A percentile compares a stretch with the other conserved stretches of the same genome.
These are phyloP conservation scores for Backusella macrospora DNA, from an alignment of 192 early-diverging fungal species.

Conservation along the genomic window DNA sequence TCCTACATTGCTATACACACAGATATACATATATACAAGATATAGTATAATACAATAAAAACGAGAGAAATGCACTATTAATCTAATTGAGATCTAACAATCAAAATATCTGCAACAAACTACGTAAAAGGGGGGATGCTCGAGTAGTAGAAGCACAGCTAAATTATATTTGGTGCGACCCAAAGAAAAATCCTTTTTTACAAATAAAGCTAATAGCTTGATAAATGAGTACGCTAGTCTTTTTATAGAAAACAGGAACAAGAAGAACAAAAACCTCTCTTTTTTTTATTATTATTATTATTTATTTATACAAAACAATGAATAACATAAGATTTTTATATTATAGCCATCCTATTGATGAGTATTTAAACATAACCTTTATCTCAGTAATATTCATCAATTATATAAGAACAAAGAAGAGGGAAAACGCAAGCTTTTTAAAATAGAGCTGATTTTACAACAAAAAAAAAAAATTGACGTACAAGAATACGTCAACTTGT, in stretches of 20 bases:
- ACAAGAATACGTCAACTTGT: background rate
- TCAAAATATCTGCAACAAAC: background rate
- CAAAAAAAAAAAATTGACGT: background rate
- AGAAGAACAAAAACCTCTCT: background rate
- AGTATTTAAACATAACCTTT: background rate
- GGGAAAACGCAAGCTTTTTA: background rate
- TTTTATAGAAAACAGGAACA: slow-evolving; percentile 11
- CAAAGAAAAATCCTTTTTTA: background rate
- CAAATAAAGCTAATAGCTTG: background rate
- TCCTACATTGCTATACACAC: too few relatives aligned
- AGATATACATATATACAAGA: too few relatives aligned
- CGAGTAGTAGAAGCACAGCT: background rate
- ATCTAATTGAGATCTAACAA: slow-evolving; percentile 1
- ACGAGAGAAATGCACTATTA: background rate
- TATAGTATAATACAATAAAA: too few relatives aligned
- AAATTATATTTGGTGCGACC: slow-evolving; percentile 3
- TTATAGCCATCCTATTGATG: background rate
- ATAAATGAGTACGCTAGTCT: slow-evolving; percentile 6
- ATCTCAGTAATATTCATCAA: background rate
- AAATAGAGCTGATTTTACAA: background rate
- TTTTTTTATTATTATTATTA: background rate
- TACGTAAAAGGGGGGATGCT: background rate
- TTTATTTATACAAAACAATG: background rate
- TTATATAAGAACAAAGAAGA: background rate
- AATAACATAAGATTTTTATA: background rate